Evolutionary conservation across 2,329 filamentous ascomycete genomes (phyloP).

Genomic region (Diaporthe amygdali): DNA sequence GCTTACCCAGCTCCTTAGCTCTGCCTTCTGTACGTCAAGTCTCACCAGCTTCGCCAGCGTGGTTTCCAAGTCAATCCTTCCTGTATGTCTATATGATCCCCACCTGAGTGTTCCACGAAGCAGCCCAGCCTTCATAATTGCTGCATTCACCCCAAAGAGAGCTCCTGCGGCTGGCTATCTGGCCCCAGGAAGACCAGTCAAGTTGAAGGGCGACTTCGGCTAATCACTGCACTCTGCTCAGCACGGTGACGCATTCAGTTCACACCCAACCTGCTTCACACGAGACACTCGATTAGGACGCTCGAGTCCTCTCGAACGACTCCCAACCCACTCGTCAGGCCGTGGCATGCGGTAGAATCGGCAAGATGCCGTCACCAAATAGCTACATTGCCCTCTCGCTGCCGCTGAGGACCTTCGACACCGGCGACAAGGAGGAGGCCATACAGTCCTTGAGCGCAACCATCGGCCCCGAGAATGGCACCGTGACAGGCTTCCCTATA

Average conservation of each 20-base stretch:
- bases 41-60: conserved; percentile 5
- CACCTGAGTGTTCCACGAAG: not conserved
- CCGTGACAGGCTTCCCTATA: conserved; percentile 77
- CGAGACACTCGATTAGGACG: not conserved
- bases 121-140: not conserved
- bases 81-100: not conserved
- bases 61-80: not conserved
- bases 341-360: conserved; percentile 28
- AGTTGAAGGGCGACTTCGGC: conserved; percentile 4
- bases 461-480: conserved; percentile 76
- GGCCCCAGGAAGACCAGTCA: not conserved
- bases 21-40: not conserved
- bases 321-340: not conserved
- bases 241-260: not conserved
- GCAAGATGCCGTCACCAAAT: conserved; percentile 47
- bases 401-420: conserved; percentile 84
- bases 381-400: conserved; percentile 91
- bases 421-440: conserved; percentile 80
- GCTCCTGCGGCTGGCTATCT: not conserved
- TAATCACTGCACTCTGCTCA: not conserved
- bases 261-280: not conserved
- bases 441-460: conserved; percentile 76
- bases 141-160: not conserved
- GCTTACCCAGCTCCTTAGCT: conserved; percentile 14
- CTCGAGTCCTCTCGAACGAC: not conserved